A percentile compares a stretch with the other conserved stretches of the same genome.
These are phyloP conservation scores for Argentina anserina DNA, from an alignment of 306 rosid species.

Conservation along the genomic window DNA sequence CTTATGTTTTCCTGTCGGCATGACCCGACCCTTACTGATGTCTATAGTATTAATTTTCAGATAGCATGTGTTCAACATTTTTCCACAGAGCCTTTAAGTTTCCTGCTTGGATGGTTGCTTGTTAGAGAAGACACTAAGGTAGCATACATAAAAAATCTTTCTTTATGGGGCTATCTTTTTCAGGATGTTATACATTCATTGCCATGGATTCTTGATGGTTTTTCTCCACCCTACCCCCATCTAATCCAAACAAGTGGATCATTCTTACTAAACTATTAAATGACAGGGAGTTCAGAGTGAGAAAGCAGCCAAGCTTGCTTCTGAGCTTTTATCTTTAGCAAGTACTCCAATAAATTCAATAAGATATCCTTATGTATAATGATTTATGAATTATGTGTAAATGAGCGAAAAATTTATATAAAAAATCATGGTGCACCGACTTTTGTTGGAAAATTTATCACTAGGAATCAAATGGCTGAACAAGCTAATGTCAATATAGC, in stretches of 20 bases:
- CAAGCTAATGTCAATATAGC: conserved; percentile 41
- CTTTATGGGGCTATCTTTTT: not conserved
- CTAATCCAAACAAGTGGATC: not conserved
- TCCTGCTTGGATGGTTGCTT: conserved; percentile 47
- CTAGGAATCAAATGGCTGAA: conserved; percentile 58
- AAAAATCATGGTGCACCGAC: conserved; percentile 6
- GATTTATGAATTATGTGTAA: not conserved
- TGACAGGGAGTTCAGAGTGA: conserved; percentile 49
- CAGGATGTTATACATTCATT: not conserved
- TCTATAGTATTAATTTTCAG: conserved; percentile 41
- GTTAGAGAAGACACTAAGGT: conserved; percentile 51
- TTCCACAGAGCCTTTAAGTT: conserved; percentile 71
- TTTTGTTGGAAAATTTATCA: conserved; percentile 22
- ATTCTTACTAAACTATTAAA: conserved; percentile 9
- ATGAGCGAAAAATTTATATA: conserved; percentile 15
- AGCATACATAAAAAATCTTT: conserved; percentile 7
- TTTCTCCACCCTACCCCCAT: not conserved
- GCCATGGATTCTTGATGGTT: not conserved
- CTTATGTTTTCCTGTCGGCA: conserved; percentile 6
- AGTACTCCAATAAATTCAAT: conserved; percentile 31
- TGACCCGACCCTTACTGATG: conserved; percentile 23
- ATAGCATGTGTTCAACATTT: conserved; percentile 78
- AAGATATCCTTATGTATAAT: not conserved
- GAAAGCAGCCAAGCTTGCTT: conserved; percentile 41
- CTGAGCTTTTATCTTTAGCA: conserved; percentile 40